These are phyloP conservation scores for Magnolia kwangsiensis DNA, from an alignment of 164 flowering plant genomes.

Conservation along the genomic window DNA sequence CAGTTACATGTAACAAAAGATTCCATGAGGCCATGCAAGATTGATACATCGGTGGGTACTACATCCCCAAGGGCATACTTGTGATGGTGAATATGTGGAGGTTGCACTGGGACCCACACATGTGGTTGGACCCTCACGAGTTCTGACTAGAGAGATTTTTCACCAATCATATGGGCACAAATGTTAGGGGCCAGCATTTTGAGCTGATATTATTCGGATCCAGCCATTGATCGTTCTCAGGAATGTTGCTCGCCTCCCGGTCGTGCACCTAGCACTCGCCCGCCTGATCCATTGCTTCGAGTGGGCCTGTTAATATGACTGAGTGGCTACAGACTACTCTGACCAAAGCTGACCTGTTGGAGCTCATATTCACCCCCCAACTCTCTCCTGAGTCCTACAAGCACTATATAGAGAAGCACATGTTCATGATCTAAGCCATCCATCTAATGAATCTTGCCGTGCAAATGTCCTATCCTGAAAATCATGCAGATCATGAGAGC, in stretches of 20 bases:
- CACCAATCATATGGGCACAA: no score
- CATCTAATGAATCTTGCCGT: no score
- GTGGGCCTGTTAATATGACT: not conserved
- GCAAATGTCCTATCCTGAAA: no score
- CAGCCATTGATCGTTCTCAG: not conserved
- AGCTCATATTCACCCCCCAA: not conserved
- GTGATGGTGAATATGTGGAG: conserved; percentile 30
- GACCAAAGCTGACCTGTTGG: not conserved
- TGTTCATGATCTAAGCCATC: no score
- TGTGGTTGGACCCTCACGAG: conserved; percentile 25
- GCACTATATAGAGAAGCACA: no score
- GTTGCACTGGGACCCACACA: conserved; percentile 32
- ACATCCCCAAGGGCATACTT: conserved; percentile 5
- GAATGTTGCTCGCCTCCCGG: not conserved
- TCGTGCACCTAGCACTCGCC: not conserved
- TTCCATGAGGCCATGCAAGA: conserved; percentile 5
- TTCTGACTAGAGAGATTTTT: conserved; percentile 34
- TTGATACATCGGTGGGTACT: conserved; percentile 4
- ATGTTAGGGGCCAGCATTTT: not conserved
- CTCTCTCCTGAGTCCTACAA: not conserved
- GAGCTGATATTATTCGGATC: not conserved
- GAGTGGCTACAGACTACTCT: not conserved
- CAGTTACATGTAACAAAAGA: no score
- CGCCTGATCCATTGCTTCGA: not conserved
- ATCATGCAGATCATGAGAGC: no score